Percentiles rank a stretch among this genome's conserved stretches.
phyloP scores from a whole-genome alignment of 176 grass and related monocot genomes.

The Lolium multiflorum region DNA sequence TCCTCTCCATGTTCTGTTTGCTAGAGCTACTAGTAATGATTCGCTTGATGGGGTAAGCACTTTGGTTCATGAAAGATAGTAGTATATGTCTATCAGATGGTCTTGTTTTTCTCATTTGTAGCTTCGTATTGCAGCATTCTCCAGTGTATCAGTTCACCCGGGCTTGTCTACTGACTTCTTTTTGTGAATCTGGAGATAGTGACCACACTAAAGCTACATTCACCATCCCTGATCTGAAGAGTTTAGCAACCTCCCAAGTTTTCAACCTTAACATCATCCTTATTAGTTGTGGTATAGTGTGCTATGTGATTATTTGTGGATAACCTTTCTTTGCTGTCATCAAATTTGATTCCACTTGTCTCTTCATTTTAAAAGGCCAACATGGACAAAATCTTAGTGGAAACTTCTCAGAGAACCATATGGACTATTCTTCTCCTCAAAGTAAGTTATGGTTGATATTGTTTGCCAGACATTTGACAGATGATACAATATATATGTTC shows the following conservation, averaged over 20 bases:
- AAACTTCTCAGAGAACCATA: conserved; percentile 36
- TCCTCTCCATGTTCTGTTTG: conserved; percentile 81
- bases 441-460: conserved; percentile 50
- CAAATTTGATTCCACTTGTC: conserved; percentile 42
- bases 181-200: conserved; percentile 62
- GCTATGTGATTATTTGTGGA: conserved; percentile 39
- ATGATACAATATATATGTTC: conserved; percentile 19
- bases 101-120: conserved; percentile 36
- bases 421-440: conserved; percentile 43
- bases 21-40: conserved; percentile 52
- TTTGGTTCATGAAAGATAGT: conserved; percentile 2
- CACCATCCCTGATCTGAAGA: conserved; percentile 71
- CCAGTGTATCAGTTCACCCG: conserved; percentile 60
- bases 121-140: conserved; percentile 61
- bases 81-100: conserved; percentile 4
- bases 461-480: background rate
- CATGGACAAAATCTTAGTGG: conserved; percentile 40
- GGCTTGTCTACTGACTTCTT: conserved; percentile 63
- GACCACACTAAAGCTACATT: conserved; percentile 74
- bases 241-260: conserved; percentile 51
- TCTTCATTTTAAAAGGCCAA: conserved; percentile 42
- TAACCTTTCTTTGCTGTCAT: conserved; percentile 36
- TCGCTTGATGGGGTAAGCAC: conserved; percentile 59
- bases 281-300: conserved; percentile 67
- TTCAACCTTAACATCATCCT: conserved; percentile 67